A percentile compares a stretch with the other conserved stretches of the same genome.
These are phyloP conservation scores for Mucuna pruriens DNA, from an alignment of 306 rosid genomes.

Conservation along the genomic window DNA sequence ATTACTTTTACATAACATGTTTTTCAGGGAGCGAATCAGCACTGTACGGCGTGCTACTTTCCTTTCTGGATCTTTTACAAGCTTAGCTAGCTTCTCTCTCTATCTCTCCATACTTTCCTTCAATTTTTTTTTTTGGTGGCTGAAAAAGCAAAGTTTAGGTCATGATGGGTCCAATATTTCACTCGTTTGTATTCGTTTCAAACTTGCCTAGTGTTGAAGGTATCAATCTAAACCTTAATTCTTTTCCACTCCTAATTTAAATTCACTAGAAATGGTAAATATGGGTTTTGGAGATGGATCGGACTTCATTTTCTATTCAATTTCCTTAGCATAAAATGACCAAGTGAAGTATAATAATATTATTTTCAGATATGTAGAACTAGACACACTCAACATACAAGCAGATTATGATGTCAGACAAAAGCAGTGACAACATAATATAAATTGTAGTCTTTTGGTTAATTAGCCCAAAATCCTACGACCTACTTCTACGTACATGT, in stretches of 20 bases:
- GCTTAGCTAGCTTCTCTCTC: background rate
- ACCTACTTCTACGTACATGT: background rate
- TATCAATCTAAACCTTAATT: background rate
- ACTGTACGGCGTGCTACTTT: conserved; percentile 9
- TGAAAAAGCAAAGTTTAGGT: conserved; percentile 23
- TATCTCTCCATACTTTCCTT: background rate
- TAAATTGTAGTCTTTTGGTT: background rate
- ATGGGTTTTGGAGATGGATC: background rate
- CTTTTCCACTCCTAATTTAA: background rate
- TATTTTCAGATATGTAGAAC: background rate
- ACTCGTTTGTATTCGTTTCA: background rate
- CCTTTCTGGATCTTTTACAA: conserved; percentile 9
- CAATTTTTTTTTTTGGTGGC: background rate
- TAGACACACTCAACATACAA: background rate
- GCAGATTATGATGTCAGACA: conserved; percentile 7
- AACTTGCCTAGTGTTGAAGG: background rate
- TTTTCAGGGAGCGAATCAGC: conserved; percentile 10
- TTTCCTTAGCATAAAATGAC: background rate
- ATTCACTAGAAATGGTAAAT: background rate
- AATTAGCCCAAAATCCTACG: background rate
- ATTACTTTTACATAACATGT: background rate
- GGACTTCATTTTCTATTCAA: background rate
- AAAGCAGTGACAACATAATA: background rate
- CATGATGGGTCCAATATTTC: background rate
- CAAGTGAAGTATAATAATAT: background rate